A percentile compares a stretch with the other conserved stretches of the same genome.
Evolutionary conservation across 208 protist species (phyloP).

Genomic region (Kentomonas sorsogonicus): DNA sequence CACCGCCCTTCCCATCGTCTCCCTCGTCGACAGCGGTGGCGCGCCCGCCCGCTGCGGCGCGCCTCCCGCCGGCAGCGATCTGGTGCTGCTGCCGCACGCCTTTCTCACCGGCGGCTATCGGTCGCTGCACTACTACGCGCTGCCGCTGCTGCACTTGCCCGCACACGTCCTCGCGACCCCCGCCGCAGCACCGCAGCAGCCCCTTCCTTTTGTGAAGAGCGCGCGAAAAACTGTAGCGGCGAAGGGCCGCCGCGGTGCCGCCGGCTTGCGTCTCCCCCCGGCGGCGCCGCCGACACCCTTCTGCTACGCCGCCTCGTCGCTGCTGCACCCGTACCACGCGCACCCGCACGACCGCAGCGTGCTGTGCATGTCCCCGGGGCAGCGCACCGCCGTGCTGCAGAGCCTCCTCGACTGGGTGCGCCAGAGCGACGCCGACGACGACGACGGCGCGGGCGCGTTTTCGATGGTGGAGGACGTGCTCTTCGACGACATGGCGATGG

Average conservation of each 20-base stretch:
- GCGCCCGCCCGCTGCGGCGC: not conserved
- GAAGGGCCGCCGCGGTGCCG: not conserved
- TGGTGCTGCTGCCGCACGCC: slow-evolving; percentile 21
- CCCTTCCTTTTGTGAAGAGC: not conserved
- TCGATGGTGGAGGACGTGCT: slow-evolving; percentile 21
- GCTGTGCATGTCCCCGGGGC: not conserved
- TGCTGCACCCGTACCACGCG: slow-evolving; percentile 24
- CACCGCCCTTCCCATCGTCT: not conserved
- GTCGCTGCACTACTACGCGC: slow-evolving; percentile 57
- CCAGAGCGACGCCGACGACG: not conserved
- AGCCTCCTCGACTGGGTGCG: not conserved
- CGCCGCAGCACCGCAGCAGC: not conserved
- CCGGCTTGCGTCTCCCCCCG: slow-evolving; percentile 1
- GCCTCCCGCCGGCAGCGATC: not conserved
- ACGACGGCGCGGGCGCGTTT: not conserved
- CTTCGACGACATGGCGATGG: not conserved
- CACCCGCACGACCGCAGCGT: not conserved
- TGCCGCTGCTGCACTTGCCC: slow-evolving; percentile 50
- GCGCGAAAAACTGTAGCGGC: not conserved
- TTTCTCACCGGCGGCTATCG: slow-evolving; percentile 39
- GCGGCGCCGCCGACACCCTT: too few species aligned
- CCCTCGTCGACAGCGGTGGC: not conserved
- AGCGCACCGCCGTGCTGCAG: too few species aligned
- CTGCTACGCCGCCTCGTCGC: slow-evolving; percentile 13
- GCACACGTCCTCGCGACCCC: slow-evolving; percentile 18